These are phyloP conservation scores for Sarocladium brachiariae DNA, from an alignment of 2,329 filamentous ascomycete genomes.

Conservation along the genomic window DNA sequence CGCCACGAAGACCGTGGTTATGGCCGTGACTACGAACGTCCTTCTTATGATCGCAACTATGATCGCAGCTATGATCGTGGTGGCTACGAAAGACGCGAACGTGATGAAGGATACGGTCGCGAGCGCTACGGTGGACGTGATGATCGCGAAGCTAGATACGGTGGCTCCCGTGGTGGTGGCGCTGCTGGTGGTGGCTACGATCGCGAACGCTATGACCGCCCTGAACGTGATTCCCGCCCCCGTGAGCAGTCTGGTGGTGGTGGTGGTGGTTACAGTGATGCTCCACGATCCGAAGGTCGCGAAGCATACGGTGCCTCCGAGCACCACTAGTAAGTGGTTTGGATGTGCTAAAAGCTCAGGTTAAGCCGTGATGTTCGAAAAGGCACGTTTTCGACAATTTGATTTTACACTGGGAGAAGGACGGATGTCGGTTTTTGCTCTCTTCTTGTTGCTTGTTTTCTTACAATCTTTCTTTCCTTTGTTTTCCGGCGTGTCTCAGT, in stretches of 20 bases:
- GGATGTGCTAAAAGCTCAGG: neutral
- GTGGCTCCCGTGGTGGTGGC: constrained; percentile 25
- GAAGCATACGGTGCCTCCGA: constrained; percentile 37
- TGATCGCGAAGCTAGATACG: constrained; percentile 34
- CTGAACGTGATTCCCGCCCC: constrained; percentile 33
- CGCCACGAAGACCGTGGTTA: constrained; percentile 40
- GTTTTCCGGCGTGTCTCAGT: constrained; percentile 17
- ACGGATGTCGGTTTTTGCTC: constrained; percentile 3
- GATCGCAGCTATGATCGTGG: constrained; percentile 47
- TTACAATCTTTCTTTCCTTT: constrained; percentile 18
- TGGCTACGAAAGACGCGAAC: constrained; percentile 45
- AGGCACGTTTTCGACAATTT: neutral
- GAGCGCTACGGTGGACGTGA: constrained; percentile 37
- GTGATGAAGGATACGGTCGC: constrained; percentile 30
- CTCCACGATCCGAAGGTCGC: constrained; percentile 35
- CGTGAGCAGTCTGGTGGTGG: constrained; percentile 31
- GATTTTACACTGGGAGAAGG: neutral
- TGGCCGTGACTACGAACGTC: constrained; percentile 29
- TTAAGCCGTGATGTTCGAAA: neutral
- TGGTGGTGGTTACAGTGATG: constrained; percentile 31
- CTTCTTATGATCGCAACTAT: constrained; percentile 14
- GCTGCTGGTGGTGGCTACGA: constrained; percentile 38
- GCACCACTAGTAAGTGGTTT: constrained; percentile 5
- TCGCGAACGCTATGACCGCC: constrained; percentile 42
- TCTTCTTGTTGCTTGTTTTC: constrained; percentile 16